Evolutionary conservation across 2,329 filamentous ascomycete genomes (phyloP).

Genomic region (Nemania abortiva): DNA sequence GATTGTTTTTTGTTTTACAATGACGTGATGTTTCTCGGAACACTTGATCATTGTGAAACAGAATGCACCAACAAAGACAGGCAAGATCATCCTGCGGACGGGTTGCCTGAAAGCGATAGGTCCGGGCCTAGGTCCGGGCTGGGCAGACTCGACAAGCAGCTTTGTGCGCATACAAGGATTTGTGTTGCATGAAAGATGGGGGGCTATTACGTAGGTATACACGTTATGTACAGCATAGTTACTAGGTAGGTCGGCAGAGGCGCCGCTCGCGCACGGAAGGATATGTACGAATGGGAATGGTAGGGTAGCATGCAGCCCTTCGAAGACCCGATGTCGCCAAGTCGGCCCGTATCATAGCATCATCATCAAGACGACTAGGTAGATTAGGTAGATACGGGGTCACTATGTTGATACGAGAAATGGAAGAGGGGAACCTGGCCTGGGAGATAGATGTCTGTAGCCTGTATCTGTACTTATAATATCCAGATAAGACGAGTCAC

Average conservation of each 20-base stretch:
- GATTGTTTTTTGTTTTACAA: neutral
- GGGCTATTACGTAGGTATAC: constrained; percentile 16
- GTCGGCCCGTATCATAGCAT: constrained; percentile 29
- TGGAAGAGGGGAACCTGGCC: constrained; percentile 29
- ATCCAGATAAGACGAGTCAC: constrained; percentile 7
- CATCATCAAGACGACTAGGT: constrained; percentile 8
- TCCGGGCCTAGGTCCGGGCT: neutral
- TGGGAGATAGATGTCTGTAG: neutral
- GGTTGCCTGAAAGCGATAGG: neutral
- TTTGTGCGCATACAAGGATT: constrained; percentile 11
- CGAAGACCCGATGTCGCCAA: constrained; percentile 24
- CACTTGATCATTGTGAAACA: constrained; percentile 18
- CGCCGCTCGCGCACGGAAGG: neutral
- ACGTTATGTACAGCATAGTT: too few relatives aligned
- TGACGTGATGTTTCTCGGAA: neutral
- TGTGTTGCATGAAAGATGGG: constrained; percentile 10
- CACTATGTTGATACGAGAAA: constrained; percentile 32
- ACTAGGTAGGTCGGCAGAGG: constrained; percentile 10
- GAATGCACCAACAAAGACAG: constrained; percentile 4
- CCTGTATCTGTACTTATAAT: neutral
- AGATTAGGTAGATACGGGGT: neutral
- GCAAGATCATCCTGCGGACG: constrained; percentile 6
- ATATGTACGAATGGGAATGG: neutral
- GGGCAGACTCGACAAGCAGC: neutral
- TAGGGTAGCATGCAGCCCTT: neutral